A percentile compares a stretch with the other conserved stretches of the same genome.
Conservation (phyloP, 371 early-diverging fungal genomes). For the Mortierella sp. region DNA sequence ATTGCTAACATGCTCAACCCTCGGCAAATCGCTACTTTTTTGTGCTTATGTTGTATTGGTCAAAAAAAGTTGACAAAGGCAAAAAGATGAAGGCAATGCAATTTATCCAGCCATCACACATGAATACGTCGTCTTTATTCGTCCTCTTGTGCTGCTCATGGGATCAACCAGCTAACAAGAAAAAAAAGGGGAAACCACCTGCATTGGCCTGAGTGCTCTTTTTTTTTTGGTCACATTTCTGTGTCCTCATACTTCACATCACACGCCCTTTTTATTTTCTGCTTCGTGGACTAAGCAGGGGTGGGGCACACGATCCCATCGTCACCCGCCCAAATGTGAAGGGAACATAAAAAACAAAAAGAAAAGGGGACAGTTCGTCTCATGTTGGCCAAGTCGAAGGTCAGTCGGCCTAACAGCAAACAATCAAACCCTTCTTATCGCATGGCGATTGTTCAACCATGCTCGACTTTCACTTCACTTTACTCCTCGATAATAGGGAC, state of each 20-base stretch:
- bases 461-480: neutral
- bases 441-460: neutral
- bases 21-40: too few species aligned
- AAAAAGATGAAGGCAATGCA: too few species aligned
- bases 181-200: slow-evolving; percentile 16
- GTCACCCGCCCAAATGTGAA: slow-evolving; percentile 3
- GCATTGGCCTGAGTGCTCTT: slow-evolving; percentile 6
- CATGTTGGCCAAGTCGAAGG: neutral
- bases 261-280: too few species aligned
- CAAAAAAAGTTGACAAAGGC: neutral
- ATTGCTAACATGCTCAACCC: too few species aligned
- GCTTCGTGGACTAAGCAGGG: too few species aligned
- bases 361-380: neutral
- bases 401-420: neutral
- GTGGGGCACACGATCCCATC: slow-evolving; percentile 9
- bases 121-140: neutral
- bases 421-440: slow-evolving; percentile 8
- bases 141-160: neutral
- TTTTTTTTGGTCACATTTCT: slow-evolving; percentile 5
- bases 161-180: neutral
- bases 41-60: too few species aligned
- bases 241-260: neutral
- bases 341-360: neutral
- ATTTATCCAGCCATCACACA: too few species aligned
- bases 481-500: neutral